Conservation (phyloP, 768 basidiomycete species). For the Gloeopeniophorella convolvens region DNA sequence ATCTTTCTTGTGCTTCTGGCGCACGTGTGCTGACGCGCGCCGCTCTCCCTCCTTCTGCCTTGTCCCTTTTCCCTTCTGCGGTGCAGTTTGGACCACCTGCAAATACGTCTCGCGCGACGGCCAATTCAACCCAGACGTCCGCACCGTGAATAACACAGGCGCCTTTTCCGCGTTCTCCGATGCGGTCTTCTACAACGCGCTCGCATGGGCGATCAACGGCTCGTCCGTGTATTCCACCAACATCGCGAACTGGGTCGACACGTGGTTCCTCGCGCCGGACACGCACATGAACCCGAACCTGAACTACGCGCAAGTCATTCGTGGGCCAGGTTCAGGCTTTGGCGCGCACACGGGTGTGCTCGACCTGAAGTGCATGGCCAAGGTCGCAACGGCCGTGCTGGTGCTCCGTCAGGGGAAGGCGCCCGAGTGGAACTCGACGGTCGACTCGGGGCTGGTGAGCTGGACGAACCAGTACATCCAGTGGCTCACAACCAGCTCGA, state of each 20-base stretch:
- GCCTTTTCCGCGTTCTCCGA: conserved; percentile 26
- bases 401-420: conserved; percentile 22
- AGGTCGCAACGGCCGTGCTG: conserved; percentile 25
- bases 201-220: conserved; percentile 26
- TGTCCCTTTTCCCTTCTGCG: conserved; percentile 24
- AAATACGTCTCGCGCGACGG: conserved; percentile 28
- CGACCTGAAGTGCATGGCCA: conserved; percentile 26
- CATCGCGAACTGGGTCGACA: conserved; percentile 23
- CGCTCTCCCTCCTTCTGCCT: not conserved
- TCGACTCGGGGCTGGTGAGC: conserved; percentile 22
- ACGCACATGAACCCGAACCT: conserved; percentile 30
- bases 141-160: conserved; percentile 26
- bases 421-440: conserved; percentile 23
- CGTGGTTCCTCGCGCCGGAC: conserved; percentile 26
- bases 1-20: conserved; percentile 9
- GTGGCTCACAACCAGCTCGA: conserved; percentile 25
- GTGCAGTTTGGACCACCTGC: conserved; percentile 25
- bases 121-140: conserved; percentile 28
- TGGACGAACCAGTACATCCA: conserved; percentile 26
- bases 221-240: conserved; percentile 22
- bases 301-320: conserved; percentile 13
- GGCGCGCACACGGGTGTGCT: not conserved
- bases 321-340: conserved; percentile 4
- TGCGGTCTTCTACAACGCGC: conserved; percentile 28
- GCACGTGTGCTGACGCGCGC: conserved; percentile 14